phyloP scores from a whole-genome alignment of 495 filamentous ascomycete species.

The Hamigera avellanea region DNA sequence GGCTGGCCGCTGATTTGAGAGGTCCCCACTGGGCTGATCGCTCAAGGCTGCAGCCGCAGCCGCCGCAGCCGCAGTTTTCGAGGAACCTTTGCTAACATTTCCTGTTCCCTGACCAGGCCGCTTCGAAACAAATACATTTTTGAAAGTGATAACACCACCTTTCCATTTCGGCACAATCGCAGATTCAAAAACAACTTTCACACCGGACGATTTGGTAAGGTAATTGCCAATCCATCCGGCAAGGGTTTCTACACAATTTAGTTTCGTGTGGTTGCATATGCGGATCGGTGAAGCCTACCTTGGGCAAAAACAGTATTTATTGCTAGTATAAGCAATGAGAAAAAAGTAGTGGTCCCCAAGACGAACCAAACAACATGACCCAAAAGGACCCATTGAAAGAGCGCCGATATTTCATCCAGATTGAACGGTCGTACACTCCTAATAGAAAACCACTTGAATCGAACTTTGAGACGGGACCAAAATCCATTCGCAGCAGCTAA shows the following conservation, averaged over 20 bases:
- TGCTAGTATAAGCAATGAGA: slow-evolving; percentile 75
- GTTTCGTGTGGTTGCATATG: not conserved
- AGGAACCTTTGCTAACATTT: slow-evolving; percentile 87
- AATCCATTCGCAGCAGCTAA: slow-evolving; percentile 86
- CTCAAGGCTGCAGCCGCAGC: slow-evolving; percentile 63
- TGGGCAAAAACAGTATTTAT: slow-evolving; percentile 97
- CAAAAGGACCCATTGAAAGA: slow-evolving; percentile 88
- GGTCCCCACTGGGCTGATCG: slow-evolving; percentile 11
- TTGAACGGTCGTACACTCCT: slow-evolving; percentile 92
- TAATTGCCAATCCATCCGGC: slow-evolving; percentile 93
- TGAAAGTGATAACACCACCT: slow-evolving; percentile 87
- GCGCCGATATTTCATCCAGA: slow-evolving; percentile 85
- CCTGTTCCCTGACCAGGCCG: slow-evolving; percentile 67
- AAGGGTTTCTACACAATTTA: slow-evolving; percentile 59
- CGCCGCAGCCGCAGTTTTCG: slow-evolving; percentile 72
- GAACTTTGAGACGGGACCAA: slow-evolving; percentile 79
- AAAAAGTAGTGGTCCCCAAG: slow-evolving; percentile 92
- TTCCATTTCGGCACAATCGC: slow-evolving; percentile 95
- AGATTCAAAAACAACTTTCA: slow-evolving; percentile 96
- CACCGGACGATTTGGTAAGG: slow-evolving; percentile 81
- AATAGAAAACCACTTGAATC: slow-evolving; percentile 97
- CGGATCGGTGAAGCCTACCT: slow-evolving; percentile 35
- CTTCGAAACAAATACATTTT: slow-evolving; percentile 91
- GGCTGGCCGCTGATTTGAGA: slow-evolving; percentile 6
- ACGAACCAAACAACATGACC: slow-evolving; percentile 93